phyloP scores from a whole-genome alignment of 164 flowering plant species.

The Echeveria elegans region DNA sequence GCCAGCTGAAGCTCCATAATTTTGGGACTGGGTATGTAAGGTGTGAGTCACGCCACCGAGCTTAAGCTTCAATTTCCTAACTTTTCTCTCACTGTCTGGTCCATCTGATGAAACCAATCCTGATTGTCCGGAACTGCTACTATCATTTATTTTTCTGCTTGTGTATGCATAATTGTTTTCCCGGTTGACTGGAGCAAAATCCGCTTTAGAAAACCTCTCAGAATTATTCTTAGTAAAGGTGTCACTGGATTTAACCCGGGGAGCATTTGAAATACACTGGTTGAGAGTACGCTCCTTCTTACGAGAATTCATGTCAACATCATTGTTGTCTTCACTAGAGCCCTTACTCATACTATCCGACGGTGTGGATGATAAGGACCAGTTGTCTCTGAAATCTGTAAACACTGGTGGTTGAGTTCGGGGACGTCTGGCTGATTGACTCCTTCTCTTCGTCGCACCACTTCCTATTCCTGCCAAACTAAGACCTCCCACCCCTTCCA shows the following conservation, averaged over 20 bases:
- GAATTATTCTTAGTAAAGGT: conserved; percentile 18
- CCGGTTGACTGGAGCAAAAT: conserved; percentile 45
- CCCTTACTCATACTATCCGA: conserved; percentile 34
- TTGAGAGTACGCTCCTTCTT: conserved; percentile 35
- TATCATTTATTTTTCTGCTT: conserved; percentile 10
- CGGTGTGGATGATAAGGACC: conserved; percentile 37
- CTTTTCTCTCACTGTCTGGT: conserved; percentile 32
- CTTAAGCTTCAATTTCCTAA: conserved; percentile 60
- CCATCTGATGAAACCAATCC: conserved; percentile 22
- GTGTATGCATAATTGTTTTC: conserved; percentile 15
- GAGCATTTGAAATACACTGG: conserved; percentile 25
- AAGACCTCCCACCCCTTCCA: conserved; percentile 36
- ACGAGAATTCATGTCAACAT: conserved; percentile 18
- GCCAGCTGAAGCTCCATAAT: conserved; percentile 21
- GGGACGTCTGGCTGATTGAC: conserved; percentile 46
- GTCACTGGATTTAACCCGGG: conserved; percentile 15
- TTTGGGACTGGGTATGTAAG: conserved; percentile 38
- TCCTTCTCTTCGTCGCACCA: conserved; percentile 42
- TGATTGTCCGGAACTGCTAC: conserved; percentile 14
- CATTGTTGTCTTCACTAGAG: conserved; percentile 33
- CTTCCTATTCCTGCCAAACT: conserved; percentile 27
- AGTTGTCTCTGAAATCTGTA: conserved; percentile 26
- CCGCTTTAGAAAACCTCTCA: conserved; percentile 40
- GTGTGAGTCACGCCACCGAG: conserved; percentile 61
- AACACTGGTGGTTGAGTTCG: conserved; percentile 34